A percentile compares a stretch with the other conserved stretches of the same genome.
Conservation (phyloP, 495 filamentous ascomycete genomes). For the Terfezia boudieri region DNA sequence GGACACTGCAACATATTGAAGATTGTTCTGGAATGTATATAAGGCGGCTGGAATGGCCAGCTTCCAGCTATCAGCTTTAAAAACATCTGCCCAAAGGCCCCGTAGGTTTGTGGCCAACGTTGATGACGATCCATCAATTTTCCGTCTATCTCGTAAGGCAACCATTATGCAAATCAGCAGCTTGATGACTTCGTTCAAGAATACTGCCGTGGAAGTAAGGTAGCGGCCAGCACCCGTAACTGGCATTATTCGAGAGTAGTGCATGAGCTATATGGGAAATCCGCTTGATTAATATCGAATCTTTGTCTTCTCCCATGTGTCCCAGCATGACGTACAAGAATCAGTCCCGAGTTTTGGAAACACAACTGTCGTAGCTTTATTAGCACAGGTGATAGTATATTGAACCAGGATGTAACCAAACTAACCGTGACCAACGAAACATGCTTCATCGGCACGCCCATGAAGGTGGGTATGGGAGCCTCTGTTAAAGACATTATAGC, state of each 20-base stretch:
- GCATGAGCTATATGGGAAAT: constrained; percentile 40
- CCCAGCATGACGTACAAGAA: constrained; percentile 31
- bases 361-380: constrained; percentile 35
- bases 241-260: constrained; percentile 87
- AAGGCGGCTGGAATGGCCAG: constrained; percentile 70
- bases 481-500: no score
- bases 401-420: constrained; percentile 2
- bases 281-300: background rate
- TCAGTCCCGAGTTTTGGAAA: constrained; percentile 57
- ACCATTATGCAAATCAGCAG: constrained; percentile 66
- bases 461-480: constrained; percentile 12
- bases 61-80: constrained; percentile 92
- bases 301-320: background rate
- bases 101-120: constrained; percentile 59
- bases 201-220: constrained; percentile 79
- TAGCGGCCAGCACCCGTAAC: constrained; percentile 61
- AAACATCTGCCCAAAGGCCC: constrained; percentile 56
- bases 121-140: constrained; percentile 29
- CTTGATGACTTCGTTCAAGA: constrained; percentile 85
- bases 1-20: constrained; percentile 80
- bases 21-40: constrained; percentile 72
- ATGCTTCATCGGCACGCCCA: constrained; percentile 55
- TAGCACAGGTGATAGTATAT: background rate
- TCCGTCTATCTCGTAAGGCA: constrained; percentile 49
- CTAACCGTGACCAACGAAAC: constrained; percentile 57